These are phyloP conservation scores for Penicillium sp. DNA, from an alignment of 2,329 filamentous ascomycete genomes.

Conservation along the genomic window DNA sequence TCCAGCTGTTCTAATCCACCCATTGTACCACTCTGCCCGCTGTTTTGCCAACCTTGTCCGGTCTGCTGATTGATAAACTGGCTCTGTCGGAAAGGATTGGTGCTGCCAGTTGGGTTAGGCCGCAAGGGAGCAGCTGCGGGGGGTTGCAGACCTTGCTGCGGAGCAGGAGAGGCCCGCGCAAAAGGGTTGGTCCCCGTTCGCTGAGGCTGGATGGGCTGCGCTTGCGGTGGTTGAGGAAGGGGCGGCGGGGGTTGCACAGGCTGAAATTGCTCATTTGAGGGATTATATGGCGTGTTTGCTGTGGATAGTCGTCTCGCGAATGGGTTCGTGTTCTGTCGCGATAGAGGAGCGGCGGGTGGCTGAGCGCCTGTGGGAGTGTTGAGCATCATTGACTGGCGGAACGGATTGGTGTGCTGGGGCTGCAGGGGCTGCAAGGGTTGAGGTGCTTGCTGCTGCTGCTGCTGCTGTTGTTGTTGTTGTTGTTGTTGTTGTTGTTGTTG, in stretches of 20 bases:
- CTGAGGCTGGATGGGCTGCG: constrained; percentile 52
- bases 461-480: constrained; percentile 30
- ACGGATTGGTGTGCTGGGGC: constrained; percentile 74
- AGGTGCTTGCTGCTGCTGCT: constrained; percentile 26
- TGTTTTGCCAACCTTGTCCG: constrained; percentile 83
- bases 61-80: constrained; percentile 87
- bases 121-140: constrained; percentile 53
- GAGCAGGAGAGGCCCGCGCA: constrained; percentile 52
- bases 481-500: not conserved
- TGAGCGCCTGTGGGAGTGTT: constrained; percentile 52
- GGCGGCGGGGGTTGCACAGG: constrained; percentile 34
- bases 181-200: constrained; percentile 74
- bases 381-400: constrained; percentile 81
- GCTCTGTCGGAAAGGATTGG: constrained; percentile 92
- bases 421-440: constrained; percentile 37
- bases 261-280: constrained; percentile 21
- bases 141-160: constrained; percentile 33
- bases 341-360: constrained; percentile 47
- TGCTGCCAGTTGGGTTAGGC: constrained; percentile 80
- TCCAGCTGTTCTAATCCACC: constrained; percentile 71
- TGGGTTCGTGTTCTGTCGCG: constrained; percentile 76
- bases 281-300: constrained; percentile 33
- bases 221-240: constrained; percentile 39
- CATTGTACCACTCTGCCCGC: constrained; percentile 70
- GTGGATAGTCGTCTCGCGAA: constrained; percentile 66